Percentiles rank a stretch among this genome's conserved stretches.
Evolutionary conservation across 1,284 basidiomycete genomes (phyloP).

Genomic region (Ceratobasidium theobromae): DNA sequence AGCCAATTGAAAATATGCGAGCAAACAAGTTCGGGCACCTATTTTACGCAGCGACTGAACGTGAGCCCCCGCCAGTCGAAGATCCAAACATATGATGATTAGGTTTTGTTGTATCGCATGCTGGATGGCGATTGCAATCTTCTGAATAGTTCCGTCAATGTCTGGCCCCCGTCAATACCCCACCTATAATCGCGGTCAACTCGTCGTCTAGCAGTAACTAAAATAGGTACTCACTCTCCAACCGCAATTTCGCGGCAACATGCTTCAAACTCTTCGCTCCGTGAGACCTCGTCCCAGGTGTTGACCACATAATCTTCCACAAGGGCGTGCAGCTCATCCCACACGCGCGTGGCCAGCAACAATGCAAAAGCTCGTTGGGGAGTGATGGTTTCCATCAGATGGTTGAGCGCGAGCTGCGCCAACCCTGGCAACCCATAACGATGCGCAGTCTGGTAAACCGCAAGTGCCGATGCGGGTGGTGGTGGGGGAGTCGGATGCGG

Average conservation of each 20-base stretch:
- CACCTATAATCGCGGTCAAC: conserved; percentile 50
- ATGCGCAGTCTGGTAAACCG: conserved; percentile 80
- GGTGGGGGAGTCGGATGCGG: conserved; percentile 67
- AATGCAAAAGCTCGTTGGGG: conserved; percentile 70
- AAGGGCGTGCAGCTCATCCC: conserved; percentile 64
- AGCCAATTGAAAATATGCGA: too few species aligned
- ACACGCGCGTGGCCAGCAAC: conserved; percentile 64
- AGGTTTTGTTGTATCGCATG: conserved; percentile 24
- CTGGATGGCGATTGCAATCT: conserved; percentile 56
- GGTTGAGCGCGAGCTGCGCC: conserved; percentile 66
- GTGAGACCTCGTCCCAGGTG: conserved; percentile 67
- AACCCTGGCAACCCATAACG: conserved; percentile 71
- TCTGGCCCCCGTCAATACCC: conserved; percentile 68
- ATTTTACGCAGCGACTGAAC: background rate
- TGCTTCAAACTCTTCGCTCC: conserved; percentile 62
- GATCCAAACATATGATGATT: background rate
- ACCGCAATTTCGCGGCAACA: conserved; percentile 68
- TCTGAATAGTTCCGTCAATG: conserved; percentile 62
- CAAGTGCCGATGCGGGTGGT: conserved; percentile 67
- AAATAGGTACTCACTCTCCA: conserved; percentile 59
- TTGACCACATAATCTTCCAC: conserved; percentile 70
- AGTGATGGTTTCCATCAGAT: conserved; percentile 73
- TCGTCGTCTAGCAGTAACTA: background rate
- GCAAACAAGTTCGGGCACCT: background rate
- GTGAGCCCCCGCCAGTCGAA: background rate